Percentiles rank a stretch among this genome's conserved stretches.
phyloP scores from a whole-genome alignment of 306 rosid species.

The Trifolium subterraneum region DNA sequence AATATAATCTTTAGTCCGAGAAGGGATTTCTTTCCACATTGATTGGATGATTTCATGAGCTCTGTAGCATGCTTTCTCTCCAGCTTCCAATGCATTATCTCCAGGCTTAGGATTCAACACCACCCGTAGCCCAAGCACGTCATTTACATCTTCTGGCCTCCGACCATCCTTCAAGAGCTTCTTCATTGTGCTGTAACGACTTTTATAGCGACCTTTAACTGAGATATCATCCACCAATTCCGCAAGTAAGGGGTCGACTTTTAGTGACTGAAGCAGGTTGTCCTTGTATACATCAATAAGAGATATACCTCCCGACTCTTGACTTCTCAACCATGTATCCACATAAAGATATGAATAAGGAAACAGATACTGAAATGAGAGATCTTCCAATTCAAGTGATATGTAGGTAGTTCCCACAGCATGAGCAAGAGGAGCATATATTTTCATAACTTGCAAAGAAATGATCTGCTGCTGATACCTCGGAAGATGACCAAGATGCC shows the following conservation, averaged over 20 bases:
- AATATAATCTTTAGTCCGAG: conserved; percentile 82
- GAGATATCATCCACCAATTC: conserved; percentile 61
- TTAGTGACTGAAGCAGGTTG: conserved; percentile 52
- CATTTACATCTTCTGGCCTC: conserved; percentile 79
- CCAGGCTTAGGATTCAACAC: conserved; percentile 68
- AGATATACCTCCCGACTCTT: conserved; percentile 59
- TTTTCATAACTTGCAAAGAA: conserved; percentile 74
- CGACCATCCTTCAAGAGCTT: conserved; percentile 90
- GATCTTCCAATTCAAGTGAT: conserved; percentile 84
- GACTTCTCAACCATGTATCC: conserved; percentile 77
- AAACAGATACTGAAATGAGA: conserved; percentile 76
- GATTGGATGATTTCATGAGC: conserved; percentile 60
- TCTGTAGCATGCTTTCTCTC: conserved; percentile 86
- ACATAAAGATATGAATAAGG: conserved; percentile 81
- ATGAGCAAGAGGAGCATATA: conserved; percentile 87
- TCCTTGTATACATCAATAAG: conserved; percentile 70
- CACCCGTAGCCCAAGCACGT: conserved; percentile 81
- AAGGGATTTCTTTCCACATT: conserved; percentile 81
- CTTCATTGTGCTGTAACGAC: conserved; percentile 92
- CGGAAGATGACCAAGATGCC: conserved; percentile 72
- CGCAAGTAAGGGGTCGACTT: conserved; percentile 55
- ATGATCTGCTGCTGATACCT: conserved; percentile 76
- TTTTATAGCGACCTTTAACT: conserved; percentile 78
- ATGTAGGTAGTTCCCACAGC: conserved; percentile 77
- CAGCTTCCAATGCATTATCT: conserved; percentile 47